A percentile compares a stretch with the other conserved stretches of the same genome.
These are phyloP conservation scores for Fusarium agapanthi DNA, from an alignment of 2,329 filamentous ascomycete genomes.

Conservation along the genomic window DNA sequence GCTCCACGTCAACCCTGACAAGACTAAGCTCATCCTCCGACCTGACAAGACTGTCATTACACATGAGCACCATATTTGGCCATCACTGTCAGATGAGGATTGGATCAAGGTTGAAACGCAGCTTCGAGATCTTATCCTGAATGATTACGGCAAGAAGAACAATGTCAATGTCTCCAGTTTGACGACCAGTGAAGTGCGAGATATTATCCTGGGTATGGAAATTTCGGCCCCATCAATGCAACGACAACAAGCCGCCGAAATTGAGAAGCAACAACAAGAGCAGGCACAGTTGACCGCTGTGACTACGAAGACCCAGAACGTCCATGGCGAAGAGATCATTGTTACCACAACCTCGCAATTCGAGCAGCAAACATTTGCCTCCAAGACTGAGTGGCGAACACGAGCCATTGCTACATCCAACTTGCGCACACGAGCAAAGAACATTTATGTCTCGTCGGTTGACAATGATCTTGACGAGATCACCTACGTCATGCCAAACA, in stretches of 20 bases:
- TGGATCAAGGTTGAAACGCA: slow-evolving; percentile 99
- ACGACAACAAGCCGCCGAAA: slow-evolving; percentile 96
- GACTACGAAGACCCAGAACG: slow-evolving; percentile 97
- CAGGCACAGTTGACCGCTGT: slow-evolving; percentile 96
- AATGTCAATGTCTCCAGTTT: slow-evolving; percentile 98
- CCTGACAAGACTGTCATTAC: slow-evolving; percentile 99
- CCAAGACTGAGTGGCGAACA: slow-evolving; percentile 98
- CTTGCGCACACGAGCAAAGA: slow-evolving; percentile 90
- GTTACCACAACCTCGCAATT: slow-evolving; percentile 98
- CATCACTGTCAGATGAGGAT: slow-evolving; percentile 89
- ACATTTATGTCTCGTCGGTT: slow-evolving; percentile 97
- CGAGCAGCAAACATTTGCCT: slow-evolving; percentile 96
- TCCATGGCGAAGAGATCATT: slow-evolving; percentile 96
- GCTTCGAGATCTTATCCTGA: slow-evolving; percentile 92
- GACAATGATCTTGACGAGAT: slow-evolving; percentile 90
- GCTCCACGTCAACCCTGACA: slow-evolving; percentile 96
- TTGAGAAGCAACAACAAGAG: slow-evolving; percentile 98
- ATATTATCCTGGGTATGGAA: slow-evolving; percentile 99
- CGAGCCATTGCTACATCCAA: slow-evolving; percentile 97
- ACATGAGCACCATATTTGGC: slow-evolving; percentile 99
- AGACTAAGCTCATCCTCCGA: slow-evolving; percentile 93
- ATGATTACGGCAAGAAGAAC: slow-evolving; percentile 99
- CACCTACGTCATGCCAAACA: slow-evolving; percentile 99
- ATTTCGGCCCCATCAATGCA: slow-evolving; percentile 98
- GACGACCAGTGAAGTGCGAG: slow-evolving; percentile 95